phyloP scores from a whole-genome alignment of 2,329 filamentous ascomycete species.

The Incumbomyces delicatus region DNA sequence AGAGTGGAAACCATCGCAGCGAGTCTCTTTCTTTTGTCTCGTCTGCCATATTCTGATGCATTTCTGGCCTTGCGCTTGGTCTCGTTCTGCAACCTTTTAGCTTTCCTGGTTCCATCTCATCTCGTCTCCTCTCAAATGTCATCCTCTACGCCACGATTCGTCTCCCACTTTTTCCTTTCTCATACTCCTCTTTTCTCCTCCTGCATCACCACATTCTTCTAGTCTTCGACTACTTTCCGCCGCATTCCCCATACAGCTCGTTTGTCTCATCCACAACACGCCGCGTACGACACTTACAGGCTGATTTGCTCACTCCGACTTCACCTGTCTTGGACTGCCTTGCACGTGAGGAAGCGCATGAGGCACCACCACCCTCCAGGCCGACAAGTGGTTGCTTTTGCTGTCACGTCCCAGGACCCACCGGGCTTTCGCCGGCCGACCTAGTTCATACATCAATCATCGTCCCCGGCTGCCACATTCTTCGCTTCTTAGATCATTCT shows the following conservation, averaged over 20 bases:
- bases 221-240: neutral
- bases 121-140: neutral
- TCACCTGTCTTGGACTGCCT: neutral
- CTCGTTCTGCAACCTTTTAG: constrained; percentile 8
- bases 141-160: no score
- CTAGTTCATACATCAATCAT: constrained; percentile 4
- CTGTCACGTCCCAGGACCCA: constrained; percentile 1
- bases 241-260: neutral
- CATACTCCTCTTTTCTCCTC: neutral
- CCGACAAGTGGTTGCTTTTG: neutral
- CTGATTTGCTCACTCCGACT: neutral
- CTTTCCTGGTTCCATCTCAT: constrained; percentile 8
- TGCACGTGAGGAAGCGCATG: constrained; percentile 4
- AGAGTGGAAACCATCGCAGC: constrained; percentile 6
- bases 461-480: constrained; percentile 6
- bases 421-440: neutral
- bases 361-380: constrained; percentile 3
- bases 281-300: neutral
- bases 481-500: constrained; percentile 2
- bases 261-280: neutral
- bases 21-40: constrained; percentile 10
- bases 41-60: constrained; percentile 3
- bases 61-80: constrained; percentile 10
- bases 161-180: constrained; percentile 10
- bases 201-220: neutral